These are phyloP conservation scores for Bryoerythrophyllum caledonicum DNA, from an alignment of 225 moss, liverwort and hornwort genomes.

Conservation along the genomic window DNA sequence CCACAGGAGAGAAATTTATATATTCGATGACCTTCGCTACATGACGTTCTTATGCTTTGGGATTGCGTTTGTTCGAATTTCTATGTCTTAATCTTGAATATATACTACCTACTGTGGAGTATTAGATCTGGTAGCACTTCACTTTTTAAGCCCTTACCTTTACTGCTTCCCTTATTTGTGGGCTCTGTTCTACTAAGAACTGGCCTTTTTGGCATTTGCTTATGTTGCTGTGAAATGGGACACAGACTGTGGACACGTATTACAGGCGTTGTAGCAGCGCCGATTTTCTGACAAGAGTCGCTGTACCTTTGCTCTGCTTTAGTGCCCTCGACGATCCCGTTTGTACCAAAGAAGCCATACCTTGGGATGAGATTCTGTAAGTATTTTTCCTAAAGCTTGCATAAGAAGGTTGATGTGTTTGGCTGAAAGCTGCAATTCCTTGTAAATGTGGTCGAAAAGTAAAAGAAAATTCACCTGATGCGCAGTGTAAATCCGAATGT, in stretches of 20 bases:
- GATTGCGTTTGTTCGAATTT: constrained; percentile 8
- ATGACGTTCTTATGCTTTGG: constrained; percentile 17
- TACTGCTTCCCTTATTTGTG: constrained; percentile 8
- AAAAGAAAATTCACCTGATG: constrained; percentile 14
- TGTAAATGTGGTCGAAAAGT: constrained; percentile 14
- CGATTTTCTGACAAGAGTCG: constrained; percentile 64
- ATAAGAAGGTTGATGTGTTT: constrained; percentile 20
- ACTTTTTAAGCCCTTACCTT: not conserved
- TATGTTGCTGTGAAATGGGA: constrained; percentile 23
- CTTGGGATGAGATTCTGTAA: constrained; percentile 92
- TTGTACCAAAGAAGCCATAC: constrained; percentile 81
- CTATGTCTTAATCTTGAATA: constrained; percentile 1
- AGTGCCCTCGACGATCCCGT: constrained; percentile 80
- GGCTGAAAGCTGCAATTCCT: not conserved
- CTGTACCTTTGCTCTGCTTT: constrained; percentile 84
- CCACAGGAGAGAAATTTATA: not conserved
- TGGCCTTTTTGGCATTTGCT: constrained; percentile 16
- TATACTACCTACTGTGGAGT: not conserved
- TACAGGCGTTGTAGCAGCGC: constrained; percentile 83
- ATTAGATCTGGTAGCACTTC: constrained; percentile 8
- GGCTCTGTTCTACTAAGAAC: constrained; percentile 11
- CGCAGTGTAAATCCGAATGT: constrained; percentile 81
- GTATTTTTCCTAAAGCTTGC: constrained; percentile 9
- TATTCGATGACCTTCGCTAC: not conserved
- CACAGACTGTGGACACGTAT: constrained; percentile 92